A percentile compares a stretch with the other conserved stretches of the same genome.
phyloP scores from a whole-genome alignment of 2,329 filamentous ascomycete species.

The Fusarium hainanense region DNA sequence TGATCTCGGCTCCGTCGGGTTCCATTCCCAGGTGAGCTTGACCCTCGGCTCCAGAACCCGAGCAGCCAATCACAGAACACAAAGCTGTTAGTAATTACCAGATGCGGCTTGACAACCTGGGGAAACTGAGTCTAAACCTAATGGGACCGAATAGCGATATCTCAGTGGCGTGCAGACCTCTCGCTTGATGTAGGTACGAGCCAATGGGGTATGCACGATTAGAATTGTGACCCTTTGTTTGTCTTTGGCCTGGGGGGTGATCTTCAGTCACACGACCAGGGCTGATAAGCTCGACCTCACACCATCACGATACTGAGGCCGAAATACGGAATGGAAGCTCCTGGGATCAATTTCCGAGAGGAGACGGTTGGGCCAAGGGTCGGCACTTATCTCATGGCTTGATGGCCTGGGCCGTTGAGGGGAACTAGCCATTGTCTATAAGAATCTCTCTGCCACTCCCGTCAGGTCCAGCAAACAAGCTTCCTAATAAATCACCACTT shows the following conservation, averaged over 20 bases:
- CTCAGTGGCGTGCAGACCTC: neutral
- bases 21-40: neutral
- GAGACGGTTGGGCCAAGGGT: neutral
- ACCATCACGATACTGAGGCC: slow-evolving; percentile 4
- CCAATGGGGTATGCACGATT: slow-evolving; percentile 5
- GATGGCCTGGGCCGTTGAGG: neutral
- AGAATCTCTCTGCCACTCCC: neutral
- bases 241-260: neutral
- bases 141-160: neutral
- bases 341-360: neutral
- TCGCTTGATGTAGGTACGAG: neutral
- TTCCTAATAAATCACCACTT: neutral
- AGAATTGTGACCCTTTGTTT: neutral
- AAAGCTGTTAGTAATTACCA: neutral
- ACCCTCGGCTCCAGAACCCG: slow-evolving; percentile 8
- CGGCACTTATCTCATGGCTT: neutral
- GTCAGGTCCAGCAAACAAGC: neutral
- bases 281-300: neutral
- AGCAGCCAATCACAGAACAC: neutral
- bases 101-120: slow-evolving; percentile 5
- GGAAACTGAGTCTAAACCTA: slow-evolving; percentile 3
- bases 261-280: slow-evolving; percentile 10
- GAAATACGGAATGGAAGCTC: neutral
- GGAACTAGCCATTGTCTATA: neutral
- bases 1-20: slow-evolving; percentile 3